These are phyloP conservation scores for Geotrichum macrosporum DNA, from an alignment of 1,139 yeast genomes.

Conservation along the genomic window DNA sequence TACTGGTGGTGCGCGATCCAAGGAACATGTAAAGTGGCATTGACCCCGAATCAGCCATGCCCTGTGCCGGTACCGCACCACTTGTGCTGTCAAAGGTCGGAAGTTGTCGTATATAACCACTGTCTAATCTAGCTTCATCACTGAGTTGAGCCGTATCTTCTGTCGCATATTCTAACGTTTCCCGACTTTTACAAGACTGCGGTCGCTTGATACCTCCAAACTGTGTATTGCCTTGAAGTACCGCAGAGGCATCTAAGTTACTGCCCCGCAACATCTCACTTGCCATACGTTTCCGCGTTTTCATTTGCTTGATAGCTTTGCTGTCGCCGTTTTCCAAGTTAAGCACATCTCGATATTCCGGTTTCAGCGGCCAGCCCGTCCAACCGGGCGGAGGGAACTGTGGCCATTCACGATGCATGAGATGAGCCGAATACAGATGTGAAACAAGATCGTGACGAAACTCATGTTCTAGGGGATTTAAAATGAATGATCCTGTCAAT, in stretches of 20 bases:
- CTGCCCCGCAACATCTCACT: constrained; percentile 16
- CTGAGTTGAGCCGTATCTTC: neutral
- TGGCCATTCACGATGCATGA: constrained; percentile 21
- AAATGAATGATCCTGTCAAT: neutral
- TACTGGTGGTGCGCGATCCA: neutral
- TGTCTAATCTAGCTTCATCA: neutral
- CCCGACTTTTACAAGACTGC: neutral
- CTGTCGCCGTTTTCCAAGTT: neutral
- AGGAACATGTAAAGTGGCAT: neutral
- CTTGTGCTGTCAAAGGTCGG: constrained; percentile 9
- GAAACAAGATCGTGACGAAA: constrained; percentile 26
- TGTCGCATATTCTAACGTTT: neutral
- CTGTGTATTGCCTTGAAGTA: constrained; percentile 5
- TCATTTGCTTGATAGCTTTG: neutral
- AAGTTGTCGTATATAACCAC: neutral
- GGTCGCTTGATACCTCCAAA: constrained; percentile 1
- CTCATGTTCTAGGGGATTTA: neutral
- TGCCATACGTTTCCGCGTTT: constrained; percentile 3
- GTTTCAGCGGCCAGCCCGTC: constrained; percentile 23
- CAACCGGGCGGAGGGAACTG: constrained; percentile 17
- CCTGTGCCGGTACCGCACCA: constrained; percentile 1
- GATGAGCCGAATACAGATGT: constrained; percentile 32
- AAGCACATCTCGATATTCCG: constrained; percentile 3
- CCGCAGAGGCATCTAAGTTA: neutral
- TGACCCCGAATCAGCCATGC: neutral